phyloP scores from a whole-genome alignment of 371 early-diverging fungal species.

The Apophysomyces elegans region DNA sequence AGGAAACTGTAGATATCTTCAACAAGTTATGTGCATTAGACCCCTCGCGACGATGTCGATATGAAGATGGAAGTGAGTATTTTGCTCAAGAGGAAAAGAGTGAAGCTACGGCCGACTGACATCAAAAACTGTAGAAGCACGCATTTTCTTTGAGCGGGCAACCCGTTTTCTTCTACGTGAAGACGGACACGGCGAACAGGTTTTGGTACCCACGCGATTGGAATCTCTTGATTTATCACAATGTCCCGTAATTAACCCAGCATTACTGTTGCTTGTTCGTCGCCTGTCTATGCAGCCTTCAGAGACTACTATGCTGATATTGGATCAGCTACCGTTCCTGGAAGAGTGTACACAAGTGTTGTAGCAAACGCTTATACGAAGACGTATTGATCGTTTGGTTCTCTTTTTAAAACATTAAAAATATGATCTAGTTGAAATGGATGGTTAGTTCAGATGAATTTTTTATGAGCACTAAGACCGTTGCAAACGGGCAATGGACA shows the following conservation, averaged over 20 bases:
- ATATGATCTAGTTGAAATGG: too few species aligned
- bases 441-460: too few species aligned
- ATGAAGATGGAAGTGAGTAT: conserved; percentile 64
- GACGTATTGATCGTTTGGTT: too few species aligned
- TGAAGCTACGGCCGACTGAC: too few species aligned
- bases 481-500: too few species aligned
- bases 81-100: not conserved
- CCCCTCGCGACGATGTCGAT: conserved; percentile 60
- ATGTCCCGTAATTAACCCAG: conserved; percentile 17
- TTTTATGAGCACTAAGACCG: too few species aligned
- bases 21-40: conserved; percentile 62
- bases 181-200: not conserved
- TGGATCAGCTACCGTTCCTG: conserved; percentile 22
- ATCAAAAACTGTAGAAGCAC: too few species aligned
- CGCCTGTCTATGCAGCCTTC: not conserved
- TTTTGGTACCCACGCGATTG: not conserved
- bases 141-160: not conserved
- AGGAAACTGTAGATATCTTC: conserved; percentile 57
- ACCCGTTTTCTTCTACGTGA: not conserved
- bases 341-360: conserved; percentile 12
- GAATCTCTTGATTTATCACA: conserved; percentile 12
- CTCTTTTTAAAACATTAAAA: too few species aligned
- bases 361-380: not conserved
- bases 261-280: conserved; percentile 18
- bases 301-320: not conserved